These are phyloP conservation scores for Annona squamosa DNA, from an alignment of 164 flowering plant species.

Conservation along the genomic window DNA sequence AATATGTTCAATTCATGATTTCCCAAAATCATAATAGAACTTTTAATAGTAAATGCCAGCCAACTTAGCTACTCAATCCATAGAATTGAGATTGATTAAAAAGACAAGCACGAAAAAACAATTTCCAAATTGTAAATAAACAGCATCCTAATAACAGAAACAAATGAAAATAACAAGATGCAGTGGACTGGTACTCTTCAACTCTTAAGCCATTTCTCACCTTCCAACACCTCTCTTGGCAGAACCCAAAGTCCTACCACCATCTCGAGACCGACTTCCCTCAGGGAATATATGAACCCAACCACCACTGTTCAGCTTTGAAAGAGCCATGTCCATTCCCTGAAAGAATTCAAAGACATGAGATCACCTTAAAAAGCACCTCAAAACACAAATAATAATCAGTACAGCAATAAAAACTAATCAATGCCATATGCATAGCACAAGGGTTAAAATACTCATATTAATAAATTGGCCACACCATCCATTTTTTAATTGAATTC, in stretches of 20 bases:
- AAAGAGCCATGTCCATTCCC: slow-evolving; percentile 92
- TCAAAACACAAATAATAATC: background rate
- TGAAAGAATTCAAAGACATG: slow-evolving; percentile 18
- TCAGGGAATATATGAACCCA: slow-evolving; percentile 99
- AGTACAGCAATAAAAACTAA: background rate
- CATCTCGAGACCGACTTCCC: slow-evolving; percentile 97
- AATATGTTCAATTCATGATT: background rate
- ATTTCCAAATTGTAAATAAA: background rate
- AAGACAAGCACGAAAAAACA: background rate
- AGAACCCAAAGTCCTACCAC: slow-evolving; percentile 81
- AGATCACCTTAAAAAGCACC: background rate
- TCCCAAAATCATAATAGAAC: background rate
- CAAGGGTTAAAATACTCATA: background rate
- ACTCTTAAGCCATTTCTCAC: slow-evolving; percentile 24
- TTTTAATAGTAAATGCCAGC: background rate
- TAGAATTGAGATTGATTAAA: background rate
- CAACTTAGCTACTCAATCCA: background rate
- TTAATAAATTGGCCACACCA: no score
- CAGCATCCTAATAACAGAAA: background rate
- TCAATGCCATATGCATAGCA: background rate
- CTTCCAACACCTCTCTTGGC: slow-evolving; percentile 93
- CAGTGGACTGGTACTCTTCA: background rate
- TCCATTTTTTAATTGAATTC: no score
- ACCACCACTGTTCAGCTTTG: slow-evolving; percentile 79
- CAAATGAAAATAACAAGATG: background rate